These are phyloP conservation scores for Orobanche coerulescens DNA, from an alignment of 257 asterid genomes.

Conservation along the genomic window DNA sequence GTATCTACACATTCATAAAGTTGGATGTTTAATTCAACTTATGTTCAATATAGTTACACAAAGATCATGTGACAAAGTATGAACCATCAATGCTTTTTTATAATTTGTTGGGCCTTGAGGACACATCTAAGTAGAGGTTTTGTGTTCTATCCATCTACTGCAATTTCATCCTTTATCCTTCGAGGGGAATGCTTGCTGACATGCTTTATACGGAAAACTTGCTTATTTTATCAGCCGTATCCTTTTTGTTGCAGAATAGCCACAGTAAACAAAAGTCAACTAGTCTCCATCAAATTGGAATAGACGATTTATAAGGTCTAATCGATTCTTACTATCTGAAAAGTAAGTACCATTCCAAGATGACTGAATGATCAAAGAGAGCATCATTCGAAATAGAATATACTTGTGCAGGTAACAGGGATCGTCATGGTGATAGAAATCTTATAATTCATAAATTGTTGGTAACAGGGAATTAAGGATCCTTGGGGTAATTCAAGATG, in stretches of 20 bases:
- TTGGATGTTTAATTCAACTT: constrained; percentile 21
- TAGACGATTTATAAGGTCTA: background rate
- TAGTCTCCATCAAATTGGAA: constrained; percentile 6
- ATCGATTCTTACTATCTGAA: background rate
- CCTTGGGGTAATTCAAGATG: no score
- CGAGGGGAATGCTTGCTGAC: background rate
- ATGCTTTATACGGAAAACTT: background rate
- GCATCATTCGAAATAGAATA: constrained; percentile 7
- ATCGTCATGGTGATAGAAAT: no score
- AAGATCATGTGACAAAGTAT: background rate
- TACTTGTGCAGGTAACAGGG: no score
- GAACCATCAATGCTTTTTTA: background rate
- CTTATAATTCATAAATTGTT: no score
- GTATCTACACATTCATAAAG: constrained; percentile 51
- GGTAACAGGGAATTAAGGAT: no score
- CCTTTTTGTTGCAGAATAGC: constrained; percentile 9
- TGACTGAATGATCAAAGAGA: background rate
- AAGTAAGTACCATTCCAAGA: constrained; percentile 10
- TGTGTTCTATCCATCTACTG: background rate
- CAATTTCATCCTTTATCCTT: constrained; percentile 3
- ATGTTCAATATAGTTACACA: background rate
- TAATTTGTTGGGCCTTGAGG: constrained; percentile 1
- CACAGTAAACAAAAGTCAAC: background rate
- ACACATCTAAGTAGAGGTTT: background rate
- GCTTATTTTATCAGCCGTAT: background rate